Conservation (phyloP, 768 basidiomycete species). For the Tylopilus plumbeoviolaceoides region DNA sequence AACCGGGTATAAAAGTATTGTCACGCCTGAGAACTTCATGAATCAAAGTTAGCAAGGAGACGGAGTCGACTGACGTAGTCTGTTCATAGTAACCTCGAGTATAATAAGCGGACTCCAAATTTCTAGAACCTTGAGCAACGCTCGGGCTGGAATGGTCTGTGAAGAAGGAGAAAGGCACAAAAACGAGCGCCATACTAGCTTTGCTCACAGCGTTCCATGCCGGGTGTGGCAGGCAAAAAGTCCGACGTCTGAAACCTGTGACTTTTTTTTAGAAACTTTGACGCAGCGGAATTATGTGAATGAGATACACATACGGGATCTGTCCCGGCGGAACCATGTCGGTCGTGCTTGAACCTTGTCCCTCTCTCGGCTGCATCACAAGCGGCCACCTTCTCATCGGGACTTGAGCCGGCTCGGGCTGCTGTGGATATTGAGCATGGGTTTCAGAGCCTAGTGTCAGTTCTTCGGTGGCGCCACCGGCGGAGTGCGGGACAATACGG, state of each 20-base stretch:
- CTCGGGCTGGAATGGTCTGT: slow-evolving; percentile 10
- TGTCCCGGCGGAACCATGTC: neutral
- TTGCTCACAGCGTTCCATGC: slow-evolving; percentile 5
- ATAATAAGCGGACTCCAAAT: slow-evolving; percentile 1
- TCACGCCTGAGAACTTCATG: slow-evolving; percentile 3
- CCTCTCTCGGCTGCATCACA: slow-evolving; percentile 1
- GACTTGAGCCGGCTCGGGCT: neutral
- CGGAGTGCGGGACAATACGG: neutral
- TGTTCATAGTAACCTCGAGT: slow-evolving; percentile 7
- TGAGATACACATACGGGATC: slow-evolving; percentile 11
- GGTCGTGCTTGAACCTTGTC: slow-evolving; percentile 2
- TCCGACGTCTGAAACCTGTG: slow-evolving; percentile 5
- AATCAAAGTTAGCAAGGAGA: neutral
- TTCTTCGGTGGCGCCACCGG: slow-evolving; percentile 8
- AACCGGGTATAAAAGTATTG: slow-evolving; percentile 4
- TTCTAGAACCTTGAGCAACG: neutral
- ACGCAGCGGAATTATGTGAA: neutral
- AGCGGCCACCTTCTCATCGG: slow-evolving; percentile 3
- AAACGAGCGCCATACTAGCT: slow-evolving; percentile 13
- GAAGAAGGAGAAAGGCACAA: neutral
- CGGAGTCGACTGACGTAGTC: slow-evolving; percentile 10
- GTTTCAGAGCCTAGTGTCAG: slow-evolving; percentile 1
- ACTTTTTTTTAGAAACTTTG: neutral
- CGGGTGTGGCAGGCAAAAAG: neutral
- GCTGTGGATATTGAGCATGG: slow-evolving; percentile 6